These are phyloP conservation scores for Exserohilum rostratum DNA, from an alignment of 2,329 filamentous ascomycete genomes.

Conservation along the genomic window DNA sequence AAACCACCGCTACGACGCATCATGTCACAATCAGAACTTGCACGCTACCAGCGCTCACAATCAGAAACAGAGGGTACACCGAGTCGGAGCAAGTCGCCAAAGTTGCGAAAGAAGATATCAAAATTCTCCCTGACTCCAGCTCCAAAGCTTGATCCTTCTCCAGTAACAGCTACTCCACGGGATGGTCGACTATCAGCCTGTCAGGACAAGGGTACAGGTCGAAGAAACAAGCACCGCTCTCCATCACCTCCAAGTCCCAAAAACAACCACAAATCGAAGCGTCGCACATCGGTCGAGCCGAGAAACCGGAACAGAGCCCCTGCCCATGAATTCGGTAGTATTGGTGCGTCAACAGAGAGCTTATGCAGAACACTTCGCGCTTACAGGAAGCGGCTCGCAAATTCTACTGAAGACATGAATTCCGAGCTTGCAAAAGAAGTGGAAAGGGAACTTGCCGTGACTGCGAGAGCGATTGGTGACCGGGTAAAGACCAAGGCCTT, in stretches of 20 bases:
- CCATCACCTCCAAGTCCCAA: constrained; percentile 51
- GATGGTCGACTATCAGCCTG: constrained; percentile 27
- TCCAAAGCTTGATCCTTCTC: constrained; percentile 53
- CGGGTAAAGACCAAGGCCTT: constrained; percentile 48
- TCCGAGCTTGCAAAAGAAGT: constrained; percentile 59
- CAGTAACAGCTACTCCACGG: constrained; percentile 34
- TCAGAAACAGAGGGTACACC: constrained; percentile 44
- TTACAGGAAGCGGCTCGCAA: constrained; percentile 64
- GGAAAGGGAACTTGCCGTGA: constrained; percentile 62
- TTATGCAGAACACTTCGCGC: constrained; percentile 62
- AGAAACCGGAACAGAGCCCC: constrained; percentile 55
- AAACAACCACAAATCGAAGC: constrained; percentile 45
- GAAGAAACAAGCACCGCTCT: constrained; percentile 47
- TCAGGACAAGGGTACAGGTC: constrained; percentile 25
- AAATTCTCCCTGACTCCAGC: constrained; percentile 56
- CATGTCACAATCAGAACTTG: constrained; percentile 83
- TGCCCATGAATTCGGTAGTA: constrained; percentile 42
- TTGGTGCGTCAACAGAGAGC: constrained; percentile 58
- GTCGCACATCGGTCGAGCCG: constrained; percentile 58
- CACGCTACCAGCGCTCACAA: constrained; percentile 70
- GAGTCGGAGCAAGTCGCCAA: constrained; percentile 55
- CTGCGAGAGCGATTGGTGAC: constrained; percentile 53
- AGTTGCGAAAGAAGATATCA: constrained; percentile 62
- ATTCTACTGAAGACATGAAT: constrained; percentile 54
- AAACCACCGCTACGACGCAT: constrained; percentile 82